These are phyloP conservation scores for Ailanthus altissimus DNA, from an alignment of 345 rosid species.

Conservation along the genomic window DNA sequence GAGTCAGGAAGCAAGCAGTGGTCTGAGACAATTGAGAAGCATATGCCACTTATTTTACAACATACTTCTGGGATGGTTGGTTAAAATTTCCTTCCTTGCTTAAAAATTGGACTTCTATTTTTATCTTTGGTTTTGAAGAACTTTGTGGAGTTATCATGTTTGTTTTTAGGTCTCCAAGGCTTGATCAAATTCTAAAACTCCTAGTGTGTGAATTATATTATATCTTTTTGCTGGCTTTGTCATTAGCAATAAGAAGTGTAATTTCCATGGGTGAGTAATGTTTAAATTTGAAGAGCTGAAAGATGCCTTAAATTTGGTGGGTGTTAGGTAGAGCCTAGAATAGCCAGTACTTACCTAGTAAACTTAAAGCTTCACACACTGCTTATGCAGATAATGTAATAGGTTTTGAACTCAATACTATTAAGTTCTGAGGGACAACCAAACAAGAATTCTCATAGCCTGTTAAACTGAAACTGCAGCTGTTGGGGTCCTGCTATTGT, in stretches of 20 bases:
- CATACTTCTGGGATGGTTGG: conserved; percentile 81
- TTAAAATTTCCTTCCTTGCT: conserved; percentile 22
- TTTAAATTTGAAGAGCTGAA: neutral
- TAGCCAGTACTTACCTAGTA: neutral
- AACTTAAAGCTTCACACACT: too few relatives aligned
- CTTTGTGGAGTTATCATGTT: neutral
- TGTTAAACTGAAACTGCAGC: neutral
- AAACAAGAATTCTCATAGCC: neutral
- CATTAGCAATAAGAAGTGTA: neutral
- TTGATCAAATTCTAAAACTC: neutral
- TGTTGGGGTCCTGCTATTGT: neutral
- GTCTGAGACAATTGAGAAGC: conserved; percentile 71
- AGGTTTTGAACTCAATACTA: neutral
- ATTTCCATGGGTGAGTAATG: neutral
- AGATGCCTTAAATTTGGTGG: neutral
- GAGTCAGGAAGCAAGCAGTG: conserved; percentile 66
- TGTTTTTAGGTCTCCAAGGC: neutral
- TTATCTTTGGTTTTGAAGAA: conserved; percentile 13
- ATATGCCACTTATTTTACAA: conserved; percentile 59
- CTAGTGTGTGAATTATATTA: neutral
- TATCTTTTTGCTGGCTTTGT: neutral
- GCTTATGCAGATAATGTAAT: neutral
- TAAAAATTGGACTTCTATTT: conserved; percentile 1
- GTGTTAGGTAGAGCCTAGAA: neutral
- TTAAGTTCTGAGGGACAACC: neutral